These are phyloP conservation scores for Neocucurbitaria cava DNA, from an alignment of 2,329 filamentous ascomycete genomes.

Conservation along the genomic window DNA sequence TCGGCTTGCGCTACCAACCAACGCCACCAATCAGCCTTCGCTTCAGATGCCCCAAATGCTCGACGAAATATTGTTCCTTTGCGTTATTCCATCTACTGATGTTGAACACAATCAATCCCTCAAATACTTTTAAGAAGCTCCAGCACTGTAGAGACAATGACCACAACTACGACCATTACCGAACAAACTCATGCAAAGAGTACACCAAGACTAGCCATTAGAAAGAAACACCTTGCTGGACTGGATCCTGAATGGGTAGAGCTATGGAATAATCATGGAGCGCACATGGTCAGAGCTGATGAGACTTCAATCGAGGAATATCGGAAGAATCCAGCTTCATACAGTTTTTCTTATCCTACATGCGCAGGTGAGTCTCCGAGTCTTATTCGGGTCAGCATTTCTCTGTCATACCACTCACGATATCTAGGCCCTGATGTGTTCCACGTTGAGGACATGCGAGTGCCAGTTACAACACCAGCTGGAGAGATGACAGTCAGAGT, in stretches of 20 bases:
- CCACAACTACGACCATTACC: neutral
- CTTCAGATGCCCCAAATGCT: neutral
- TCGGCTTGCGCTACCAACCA: neutral
- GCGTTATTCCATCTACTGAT: neutral
- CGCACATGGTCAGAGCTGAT: slow-evolving; percentile 17
- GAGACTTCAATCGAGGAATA: slow-evolving; percentile 19
- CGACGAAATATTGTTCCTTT: neutral
- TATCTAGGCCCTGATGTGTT: slow-evolving; percentile 14
- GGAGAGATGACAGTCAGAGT: slow-evolving; percentile 12
- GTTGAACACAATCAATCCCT: neutral
- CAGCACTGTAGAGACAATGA: neutral
- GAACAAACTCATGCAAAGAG: neutral
- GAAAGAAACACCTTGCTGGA: slow-evolving; percentile 3
- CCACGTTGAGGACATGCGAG: slow-evolving; percentile 9
- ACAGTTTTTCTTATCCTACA: slow-evolving; percentile 22
- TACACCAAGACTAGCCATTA: slow-evolving; percentile 4
- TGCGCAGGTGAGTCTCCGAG: slow-evolving; percentile 8
- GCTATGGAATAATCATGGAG: slow-evolving; percentile 17
- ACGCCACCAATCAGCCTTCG: slow-evolving; percentile 10
- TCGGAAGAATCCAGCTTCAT: slow-evolving; percentile 11
- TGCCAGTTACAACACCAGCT: slow-evolving; percentile 9
- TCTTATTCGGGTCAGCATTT: neutral
- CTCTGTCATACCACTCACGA: neutral
- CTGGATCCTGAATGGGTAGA: slow-evolving; percentile 20
- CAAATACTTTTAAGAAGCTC: neutral